Evolutionary conservation across 129 eudicot species (phyloP), one percentile per base, ranked within the genome.

Genomic region (Lonicera japonica): DNA sequence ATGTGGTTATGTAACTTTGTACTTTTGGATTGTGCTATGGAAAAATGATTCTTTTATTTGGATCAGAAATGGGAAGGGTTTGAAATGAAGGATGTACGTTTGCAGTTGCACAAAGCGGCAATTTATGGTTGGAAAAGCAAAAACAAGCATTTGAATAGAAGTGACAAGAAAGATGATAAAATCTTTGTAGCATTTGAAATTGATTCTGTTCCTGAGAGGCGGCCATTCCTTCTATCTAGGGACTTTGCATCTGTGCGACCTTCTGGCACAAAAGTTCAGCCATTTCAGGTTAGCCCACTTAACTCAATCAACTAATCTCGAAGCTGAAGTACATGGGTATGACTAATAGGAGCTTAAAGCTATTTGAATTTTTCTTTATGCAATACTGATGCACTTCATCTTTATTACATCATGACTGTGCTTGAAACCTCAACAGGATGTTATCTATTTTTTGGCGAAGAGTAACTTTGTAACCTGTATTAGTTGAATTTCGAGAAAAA

Each of bases 151-250:
- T n/a, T 36, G 57, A 59, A 23, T 5, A 50, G 4, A 14, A 45
- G 21, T n/a, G 39, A 6, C 9, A 48, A 20, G 25, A 43, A 25
- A 34, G 69, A 66, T 60, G 73, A 54, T 4, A 74, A 67, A 56
- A 23, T 21, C 16, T 56, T 74, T 55, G 64, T 74, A 16, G 65
- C 57, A 23, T 55, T 74, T 52, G 65, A 67, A 22, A 20, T 74
- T 7, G 70, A 62, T 5, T 29, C 72, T 22, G 14, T 53, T 59
- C 72, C 57, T n/a, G 63, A 60, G 41, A 73, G 48, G 21, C 58
- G 73, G 9, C 73, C 73, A 24, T 74, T 67, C 67, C 72, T 74
- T 45, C 52, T 61, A 67, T 74, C 73, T 2, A 67, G 79, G 25
- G 79, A 74, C 41, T 74, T 67, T 36, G 73, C 66, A 21, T 67